Base-by-base conservation (phyloP, 495 filamentous ascomycete genomes). In the Cladorrhinum samala region DNA sequence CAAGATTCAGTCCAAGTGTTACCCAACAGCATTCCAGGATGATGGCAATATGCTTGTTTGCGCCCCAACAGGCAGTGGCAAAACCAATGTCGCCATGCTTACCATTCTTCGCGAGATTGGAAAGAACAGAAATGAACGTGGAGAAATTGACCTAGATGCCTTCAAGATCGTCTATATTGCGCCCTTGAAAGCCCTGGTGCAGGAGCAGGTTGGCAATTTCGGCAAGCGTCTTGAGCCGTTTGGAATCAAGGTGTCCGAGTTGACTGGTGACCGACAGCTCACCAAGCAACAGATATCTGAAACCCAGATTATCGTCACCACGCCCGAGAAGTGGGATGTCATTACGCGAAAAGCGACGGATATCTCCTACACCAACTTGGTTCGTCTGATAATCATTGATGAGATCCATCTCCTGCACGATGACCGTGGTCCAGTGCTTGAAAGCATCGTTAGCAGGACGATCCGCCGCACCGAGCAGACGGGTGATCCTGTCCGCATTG, bases 41-140 rank as follows among this genome's bases (percentile, higher is more conserved):
- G 93, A 99, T 72, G 91, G 88, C 1, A 99, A 99, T 66, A 87
- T 97, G 84, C 84, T 99, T 16, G 84, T 99, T 59, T 99, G 93
- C 70, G 93, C 93, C 3, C 93, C 93, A 0, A 99, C 93, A 16
- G 93, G 93, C 51, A 95, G 90, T 62, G 93, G 93, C 62, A 99
- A 99, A 72, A 99, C 93, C 9, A 99, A 99, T 64, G 93, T 99
- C 54, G 93, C 91, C 23, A 96, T 99, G 94, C 79, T 99, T 37
- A 83, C 91, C 5, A 95, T 99, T 50, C 80, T 97, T 9, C 86
- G 94, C 39, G 93, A 99, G 67, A 93, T 99, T 58, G 94, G 93
- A 18, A 97, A 97, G 72, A 83, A 97, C 67, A 83, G 90, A 41
- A 88, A 97, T 60, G 74, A 83, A 53, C 91, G 86, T 2, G 93